Evolutionary conservation across 2,329 filamentous ascomycete genomes (phyloP).

Genomic region (Epichloe gansuensis): DNA sequence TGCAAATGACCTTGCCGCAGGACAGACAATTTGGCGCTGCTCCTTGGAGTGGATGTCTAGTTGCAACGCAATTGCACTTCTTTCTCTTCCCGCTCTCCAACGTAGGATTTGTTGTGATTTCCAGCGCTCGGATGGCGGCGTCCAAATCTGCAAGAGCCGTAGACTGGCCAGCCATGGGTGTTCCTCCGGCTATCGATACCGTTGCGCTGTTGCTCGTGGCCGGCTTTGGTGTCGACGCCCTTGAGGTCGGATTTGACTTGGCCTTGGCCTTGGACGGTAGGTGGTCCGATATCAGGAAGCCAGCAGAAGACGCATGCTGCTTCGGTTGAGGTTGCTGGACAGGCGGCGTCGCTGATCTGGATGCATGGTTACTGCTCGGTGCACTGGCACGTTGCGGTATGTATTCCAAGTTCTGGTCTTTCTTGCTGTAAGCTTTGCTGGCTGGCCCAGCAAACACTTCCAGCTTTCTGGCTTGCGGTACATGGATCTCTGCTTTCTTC

Average conservation of each 20-base stretch:
- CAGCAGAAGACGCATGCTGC: slow-evolving; percentile 48
- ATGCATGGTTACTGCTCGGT: slow-evolving; percentile 24
- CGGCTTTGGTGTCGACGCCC: slow-evolving; percentile 44
- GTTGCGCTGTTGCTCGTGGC: slow-evolving; percentile 44
- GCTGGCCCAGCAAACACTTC: slow-evolving; percentile 49
- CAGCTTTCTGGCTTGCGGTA: slow-evolving; percentile 49
- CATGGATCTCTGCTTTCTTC: slow-evolving; percentile 52
- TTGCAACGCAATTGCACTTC: slow-evolving; percentile 79
- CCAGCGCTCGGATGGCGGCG: slow-evolving; percentile 76
- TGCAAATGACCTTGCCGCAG: slow-evolving; percentile 91
- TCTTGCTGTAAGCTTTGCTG: slow-evolving; percentile 66
- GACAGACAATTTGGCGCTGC: slow-evolving; percentile 85
- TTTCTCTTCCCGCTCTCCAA: slow-evolving; percentile 43
- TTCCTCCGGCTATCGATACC: slow-evolving; percentile 62
- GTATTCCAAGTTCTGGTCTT: slow-evolving; percentile 58
- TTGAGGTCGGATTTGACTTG: slow-evolving; percentile 38
- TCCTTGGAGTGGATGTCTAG: slow-evolving; percentile 75
- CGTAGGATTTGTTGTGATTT: slow-evolving; percentile 82
- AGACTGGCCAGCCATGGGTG: slow-evolving; percentile 70
- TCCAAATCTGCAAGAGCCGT: slow-evolving; percentile 59
- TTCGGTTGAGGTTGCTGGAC: slow-evolving; percentile 28
- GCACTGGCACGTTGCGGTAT: slow-evolving; percentile 41
- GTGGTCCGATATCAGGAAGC: slow-evolving; percentile 75
- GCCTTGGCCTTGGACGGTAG: slow-evolving; percentile 43
- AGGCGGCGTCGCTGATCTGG: slow-evolving; percentile 24